These are phyloP conservation scores for Botrytis galanthina DNA, from an alignment of 2,329 filamentous ascomycete species.

Conservation along the genomic window DNA sequence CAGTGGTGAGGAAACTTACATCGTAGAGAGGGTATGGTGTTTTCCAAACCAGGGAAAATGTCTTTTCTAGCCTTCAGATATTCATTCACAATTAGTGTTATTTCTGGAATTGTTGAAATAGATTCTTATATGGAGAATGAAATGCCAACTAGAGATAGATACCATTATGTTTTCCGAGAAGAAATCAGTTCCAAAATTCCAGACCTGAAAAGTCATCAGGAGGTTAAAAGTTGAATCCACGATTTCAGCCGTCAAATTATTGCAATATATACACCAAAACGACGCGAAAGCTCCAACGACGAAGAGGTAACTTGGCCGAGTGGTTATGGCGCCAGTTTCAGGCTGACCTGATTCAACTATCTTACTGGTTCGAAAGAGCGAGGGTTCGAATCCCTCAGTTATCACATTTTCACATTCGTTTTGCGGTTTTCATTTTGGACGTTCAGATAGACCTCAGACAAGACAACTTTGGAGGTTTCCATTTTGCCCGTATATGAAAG, in stretches of 20 bases:
- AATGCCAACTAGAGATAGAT: too few relatives aligned
- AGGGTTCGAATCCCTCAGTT: constrained; percentile 39
- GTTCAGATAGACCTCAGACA: not conserved
- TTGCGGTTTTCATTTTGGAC: not conserved
- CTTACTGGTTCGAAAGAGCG: constrained; percentile 37
- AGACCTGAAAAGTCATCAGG: too few relatives aligned
- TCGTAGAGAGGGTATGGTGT: not conserved
- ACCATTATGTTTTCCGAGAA: too few relatives aligned
- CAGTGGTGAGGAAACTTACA: not conserved
- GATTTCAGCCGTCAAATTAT: too few relatives aligned
- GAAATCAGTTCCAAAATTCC: too few relatives aligned
- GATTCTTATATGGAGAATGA: not conserved
- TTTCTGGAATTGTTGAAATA: not conserved
- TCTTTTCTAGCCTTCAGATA: not conserved
- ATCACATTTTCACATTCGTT: not conserved
- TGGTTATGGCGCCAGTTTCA: constrained; percentile 43
- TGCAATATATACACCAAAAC: not conserved
- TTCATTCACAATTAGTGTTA: not conserved
- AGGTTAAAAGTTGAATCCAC: too few relatives aligned
- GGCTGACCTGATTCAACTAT: constrained; percentile 25
- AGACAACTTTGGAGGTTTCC: not conserved
- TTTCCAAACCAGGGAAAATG: not conserved
- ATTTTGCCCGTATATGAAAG: not conserved
- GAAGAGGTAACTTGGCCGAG: constrained; percentile 37
- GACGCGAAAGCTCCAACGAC: rapidly evolving